A percentile compares a stretch with the other conserved stretches of the same genome.
phyloP scores from a whole-genome alignment of 306 rosid species.

The Quillaja saponaria region DNA sequence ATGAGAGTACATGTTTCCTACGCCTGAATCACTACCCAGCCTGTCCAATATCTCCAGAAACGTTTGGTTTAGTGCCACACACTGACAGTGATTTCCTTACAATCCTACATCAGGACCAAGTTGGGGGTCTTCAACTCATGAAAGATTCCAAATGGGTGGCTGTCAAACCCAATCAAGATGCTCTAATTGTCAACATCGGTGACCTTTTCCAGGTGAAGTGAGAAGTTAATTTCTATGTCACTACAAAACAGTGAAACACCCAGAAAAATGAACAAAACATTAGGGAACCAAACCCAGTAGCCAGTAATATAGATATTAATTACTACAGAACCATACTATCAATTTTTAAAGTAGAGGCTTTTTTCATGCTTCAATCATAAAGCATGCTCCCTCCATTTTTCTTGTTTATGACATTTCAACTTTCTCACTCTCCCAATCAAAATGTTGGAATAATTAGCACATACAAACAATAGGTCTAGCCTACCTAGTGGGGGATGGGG shows the following conservation, averaged over 20 bases:
- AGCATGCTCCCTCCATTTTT: too few species aligned
- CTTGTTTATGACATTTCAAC: too few species aligned
- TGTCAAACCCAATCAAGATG: constrained; percentile 79
- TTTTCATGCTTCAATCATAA: too few species aligned
- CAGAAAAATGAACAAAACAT: constrained; percentile 3
- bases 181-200: constrained; percentile 84
- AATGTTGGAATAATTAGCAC: too few species aligned
- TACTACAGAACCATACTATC: too few species aligned
- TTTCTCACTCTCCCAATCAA: too few species aligned
- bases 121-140: constrained; percentile 91
- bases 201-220: constrained; percentile 82
- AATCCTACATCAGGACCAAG: constrained; percentile 77
- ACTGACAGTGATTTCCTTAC: constrained; percentile 94
- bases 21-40: constrained; percentile 79
- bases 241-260: neutral
- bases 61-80: constrained; percentile 79
- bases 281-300: constrained; percentile 15
- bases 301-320: too few species aligned
- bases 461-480: too few species aligned
- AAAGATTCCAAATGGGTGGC: constrained; percentile 89
- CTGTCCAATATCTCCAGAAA: constrained; percentile 57
- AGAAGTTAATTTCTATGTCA: neutral
- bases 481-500: too few species aligned
- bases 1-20: constrained; percentile 77
- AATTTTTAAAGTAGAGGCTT: too few species aligned